Percentiles rank a stretch among this genome's conserved stretches.
phyloP scores from a whole-genome alignment of 2,329 filamentous ascomycete species.

The Xylaria sp. region DNA sequence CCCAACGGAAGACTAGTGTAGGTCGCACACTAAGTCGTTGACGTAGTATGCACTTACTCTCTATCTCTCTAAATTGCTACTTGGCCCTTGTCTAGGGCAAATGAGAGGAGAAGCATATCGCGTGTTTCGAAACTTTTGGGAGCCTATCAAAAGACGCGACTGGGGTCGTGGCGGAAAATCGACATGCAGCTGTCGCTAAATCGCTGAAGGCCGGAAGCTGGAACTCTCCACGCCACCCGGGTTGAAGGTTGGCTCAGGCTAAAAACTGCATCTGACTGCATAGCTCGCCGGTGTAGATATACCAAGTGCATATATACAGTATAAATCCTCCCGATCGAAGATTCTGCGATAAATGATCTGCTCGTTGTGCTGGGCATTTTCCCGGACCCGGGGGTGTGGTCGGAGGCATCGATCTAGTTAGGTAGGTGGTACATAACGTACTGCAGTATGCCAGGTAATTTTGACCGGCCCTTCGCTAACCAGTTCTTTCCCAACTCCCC shows the following conservation, averaged over 20 bases:
- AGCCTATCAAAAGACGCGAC: slow-evolving; percentile 25
- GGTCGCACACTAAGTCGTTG: neutral
- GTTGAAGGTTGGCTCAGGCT: neutral
- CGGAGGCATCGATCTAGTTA: neutral
- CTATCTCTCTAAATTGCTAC: neutral
- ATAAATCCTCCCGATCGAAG: no score
- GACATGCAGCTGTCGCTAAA: slow-evolving; percentile 11
- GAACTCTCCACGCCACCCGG: slow-evolving; percentile 9
- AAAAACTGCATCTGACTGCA: neutral
- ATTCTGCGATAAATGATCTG: neutral
- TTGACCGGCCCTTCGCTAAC: neutral
- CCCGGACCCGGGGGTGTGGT: slow-evolving; percentile 13
- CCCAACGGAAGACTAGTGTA: neutral
- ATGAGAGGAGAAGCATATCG: slow-evolving; percentile 32
- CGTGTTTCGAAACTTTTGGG: slow-evolving; percentile 25
- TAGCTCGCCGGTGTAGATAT: neutral
- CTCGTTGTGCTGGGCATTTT: slow-evolving; percentile 9
- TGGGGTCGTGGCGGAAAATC: neutral
- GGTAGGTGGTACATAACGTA: neutral
- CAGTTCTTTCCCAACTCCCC: neutral
- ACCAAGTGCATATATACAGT: no score
- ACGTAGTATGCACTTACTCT: neutral
- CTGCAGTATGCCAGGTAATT: neutral
- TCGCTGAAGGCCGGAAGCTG: slow-evolving; percentile 11
- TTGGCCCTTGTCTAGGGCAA: slow-evolving; percentile 24